Evolutionary conservation across 495 filamentous ascomycete species (phyloP).

Genomic region (Neurospora discreta): DNA sequence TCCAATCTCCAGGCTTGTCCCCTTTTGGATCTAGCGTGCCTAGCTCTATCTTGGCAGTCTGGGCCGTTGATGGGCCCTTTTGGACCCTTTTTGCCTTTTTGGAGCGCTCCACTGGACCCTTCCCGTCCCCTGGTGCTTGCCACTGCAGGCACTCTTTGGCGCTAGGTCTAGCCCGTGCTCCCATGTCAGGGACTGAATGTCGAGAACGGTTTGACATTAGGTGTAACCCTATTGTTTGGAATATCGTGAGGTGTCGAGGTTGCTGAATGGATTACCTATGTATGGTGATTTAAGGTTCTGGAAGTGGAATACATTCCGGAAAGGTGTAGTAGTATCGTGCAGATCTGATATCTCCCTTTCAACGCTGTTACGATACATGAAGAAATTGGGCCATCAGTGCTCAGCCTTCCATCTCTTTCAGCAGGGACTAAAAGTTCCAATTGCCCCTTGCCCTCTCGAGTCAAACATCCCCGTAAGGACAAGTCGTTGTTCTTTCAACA

Average conservation of each 20-base stretch:
- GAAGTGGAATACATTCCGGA: neutral
- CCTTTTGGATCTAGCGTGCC: neutral
- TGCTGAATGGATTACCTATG: too few species aligned
- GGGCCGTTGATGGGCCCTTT: neutral
- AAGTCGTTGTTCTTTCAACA: neutral
- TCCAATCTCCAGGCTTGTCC: neutral
- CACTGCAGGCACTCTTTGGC: too few species aligned
- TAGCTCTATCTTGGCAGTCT: neutral
- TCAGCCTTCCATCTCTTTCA: neutral
- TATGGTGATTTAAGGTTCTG: neutral
- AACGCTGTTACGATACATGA: neutral
- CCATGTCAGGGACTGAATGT: neutral
- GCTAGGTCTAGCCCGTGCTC: neutral
- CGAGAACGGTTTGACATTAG: neutral
- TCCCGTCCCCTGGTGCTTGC: neutral
- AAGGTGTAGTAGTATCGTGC: neutral
- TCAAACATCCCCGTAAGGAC: neutral
- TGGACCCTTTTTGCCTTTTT: neutral
- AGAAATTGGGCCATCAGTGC: neutral
- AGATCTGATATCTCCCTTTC: neutral
- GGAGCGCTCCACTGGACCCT: neutral
- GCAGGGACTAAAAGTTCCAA: neutral
- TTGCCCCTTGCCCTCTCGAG: neutral
- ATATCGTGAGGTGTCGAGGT: too few species aligned
- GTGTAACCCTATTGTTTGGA: neutral